Conservation (phyloP, 2,329 filamentous ascomycete genomes). For the Nemania sp. region DNA sequence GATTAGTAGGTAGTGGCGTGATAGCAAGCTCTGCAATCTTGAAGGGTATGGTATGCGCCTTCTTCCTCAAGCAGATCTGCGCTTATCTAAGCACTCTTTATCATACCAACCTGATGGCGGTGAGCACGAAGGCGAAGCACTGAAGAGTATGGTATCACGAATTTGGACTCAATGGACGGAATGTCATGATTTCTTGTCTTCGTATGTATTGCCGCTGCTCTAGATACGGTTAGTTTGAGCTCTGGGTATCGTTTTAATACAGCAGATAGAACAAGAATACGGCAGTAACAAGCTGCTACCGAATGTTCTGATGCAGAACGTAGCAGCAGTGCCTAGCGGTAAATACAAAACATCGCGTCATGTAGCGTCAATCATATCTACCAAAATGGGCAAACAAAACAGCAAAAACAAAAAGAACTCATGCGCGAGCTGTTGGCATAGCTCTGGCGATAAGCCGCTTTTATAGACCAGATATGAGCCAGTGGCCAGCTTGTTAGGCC, state of each 20-base stretch:
- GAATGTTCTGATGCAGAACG: not conserved
- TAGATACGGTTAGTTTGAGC: not conserved
- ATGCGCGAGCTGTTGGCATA: not conserved
- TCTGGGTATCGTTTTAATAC: not conserved
- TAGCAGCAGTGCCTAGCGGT: conserved; percentile 1
- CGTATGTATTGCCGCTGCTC: not conserved
- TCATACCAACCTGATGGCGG: too few relatives aligned
- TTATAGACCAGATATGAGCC: conserved; percentile 2
- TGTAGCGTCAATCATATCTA: conserved; percentile 19
- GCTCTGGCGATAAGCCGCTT: not conserved
- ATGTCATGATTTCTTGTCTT: not conserved
- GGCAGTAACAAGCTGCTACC: not conserved
- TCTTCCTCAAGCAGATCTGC: too few relatives aligned
- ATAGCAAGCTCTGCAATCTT: too few relatives aligned
- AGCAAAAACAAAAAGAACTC: not conserved
- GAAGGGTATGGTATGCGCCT: too few relatives aligned
- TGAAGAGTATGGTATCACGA: not conserved
- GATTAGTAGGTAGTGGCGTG: too few relatives aligned
- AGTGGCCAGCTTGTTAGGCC: not conserved
- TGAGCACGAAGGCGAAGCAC: too few relatives aligned
- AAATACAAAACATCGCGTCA: conserved; percentile 3
- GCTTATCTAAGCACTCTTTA: too few relatives aligned
- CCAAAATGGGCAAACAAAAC: conserved; percentile 6
- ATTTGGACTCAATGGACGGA: not conserved
- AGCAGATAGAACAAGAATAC: not conserved